These are phyloP conservation scores for Cyclocybe cylindracea DNA, from an alignment of 768 basidiomycete genomes.

Conservation along the genomic window DNA sequence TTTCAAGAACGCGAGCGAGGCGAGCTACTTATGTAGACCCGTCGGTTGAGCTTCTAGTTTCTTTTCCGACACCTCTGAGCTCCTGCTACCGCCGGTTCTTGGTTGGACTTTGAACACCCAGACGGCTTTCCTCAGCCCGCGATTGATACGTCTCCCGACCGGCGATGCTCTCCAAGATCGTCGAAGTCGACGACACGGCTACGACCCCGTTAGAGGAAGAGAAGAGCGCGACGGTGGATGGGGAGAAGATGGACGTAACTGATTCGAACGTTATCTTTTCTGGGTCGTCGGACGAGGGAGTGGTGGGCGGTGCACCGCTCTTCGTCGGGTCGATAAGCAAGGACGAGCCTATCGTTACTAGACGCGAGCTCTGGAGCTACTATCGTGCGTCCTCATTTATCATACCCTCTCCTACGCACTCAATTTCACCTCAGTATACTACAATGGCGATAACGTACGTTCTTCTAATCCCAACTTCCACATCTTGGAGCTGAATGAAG, in stretches of 20 bases:
- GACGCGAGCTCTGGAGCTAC: constrained; percentile 79
- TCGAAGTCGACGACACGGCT: too few species aligned
- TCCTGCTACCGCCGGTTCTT: too few species aligned
- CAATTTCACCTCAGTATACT: constrained; percentile 57
- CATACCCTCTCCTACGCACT: neutral
- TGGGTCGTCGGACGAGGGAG: neutral
- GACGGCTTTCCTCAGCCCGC: too few species aligned
- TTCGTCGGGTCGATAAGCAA: constrained; percentile 42
- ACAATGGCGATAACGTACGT: constrained; percentile 78
- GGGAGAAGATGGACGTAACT: neutral
- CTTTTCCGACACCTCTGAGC: too few species aligned
- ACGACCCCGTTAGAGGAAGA: too few species aligned
- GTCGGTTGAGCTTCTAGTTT: too few species aligned
- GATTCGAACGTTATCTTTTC: neutral
- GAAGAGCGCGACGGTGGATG: neutral
- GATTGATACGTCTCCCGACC: too few species aligned
- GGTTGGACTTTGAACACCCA: too few species aligned
- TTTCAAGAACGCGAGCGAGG: too few species aligned
- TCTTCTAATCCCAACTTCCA: neutral
- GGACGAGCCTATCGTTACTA: constrained; percentile 70
- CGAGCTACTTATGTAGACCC: too few species aligned
- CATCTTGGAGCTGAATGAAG: neutral
- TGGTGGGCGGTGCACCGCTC: constrained; percentile 7
- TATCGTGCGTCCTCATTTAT: constrained; percentile 50
- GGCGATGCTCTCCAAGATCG: too few species aligned